Percentiles rank a stretch among this genome's conserved stretches.
Evolutionary conservation across 179 eudicot species (phyloP).

Genomic region (Camellia oleifera): DNA sequence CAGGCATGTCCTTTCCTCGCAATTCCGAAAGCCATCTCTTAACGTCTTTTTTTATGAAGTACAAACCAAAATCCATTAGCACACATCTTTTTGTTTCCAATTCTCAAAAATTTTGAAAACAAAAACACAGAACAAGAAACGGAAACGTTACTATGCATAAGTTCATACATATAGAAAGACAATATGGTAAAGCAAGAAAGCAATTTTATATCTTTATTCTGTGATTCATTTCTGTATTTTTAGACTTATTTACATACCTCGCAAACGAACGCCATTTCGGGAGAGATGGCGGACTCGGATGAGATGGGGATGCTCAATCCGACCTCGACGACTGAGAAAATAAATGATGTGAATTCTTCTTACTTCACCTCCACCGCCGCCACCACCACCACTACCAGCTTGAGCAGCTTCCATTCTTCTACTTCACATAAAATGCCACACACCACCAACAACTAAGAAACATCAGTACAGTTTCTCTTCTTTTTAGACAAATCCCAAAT

Average conservation of each 20-base stretch:
- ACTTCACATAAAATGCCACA: not conserved
- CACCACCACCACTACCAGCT: not conserved
- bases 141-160: too few species aligned
- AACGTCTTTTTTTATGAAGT: slow-evolving; percentile 29
- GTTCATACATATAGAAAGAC: too few species aligned
- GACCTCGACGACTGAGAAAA: slow-evolving; percentile 48
- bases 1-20: slow-evolving; percentile 58
- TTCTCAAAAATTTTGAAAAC: too few species aligned
- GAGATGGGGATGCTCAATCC: slow-evolving; percentile 58
- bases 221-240: too few species aligned
- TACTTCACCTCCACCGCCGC: slow-evolving; percentile 29
- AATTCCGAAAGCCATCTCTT: slow-evolving; percentile 59
- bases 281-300: slow-evolving; percentile 50
- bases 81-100: not conserved
- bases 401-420: slow-evolving; percentile 23
- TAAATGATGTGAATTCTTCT: slow-evolving; percentile 49
- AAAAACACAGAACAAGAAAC: too few species aligned
- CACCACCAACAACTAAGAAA: slow-evolving; percentile 16
- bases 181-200: too few species aligned
- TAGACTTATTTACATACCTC: slow-evolving; percentile 22
- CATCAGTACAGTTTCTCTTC: slow-evolving; percentile 1
- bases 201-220: too few species aligned
- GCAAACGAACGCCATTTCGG: slow-evolving; percentile 42
- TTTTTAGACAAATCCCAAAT: slow-evolving; percentile 19
- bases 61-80: slow-evolving; percentile 9